Evolutionary conservation across 371 early-diverging fungal species (phyloP).

Genomic region (Mucor saturninus): DNA sequence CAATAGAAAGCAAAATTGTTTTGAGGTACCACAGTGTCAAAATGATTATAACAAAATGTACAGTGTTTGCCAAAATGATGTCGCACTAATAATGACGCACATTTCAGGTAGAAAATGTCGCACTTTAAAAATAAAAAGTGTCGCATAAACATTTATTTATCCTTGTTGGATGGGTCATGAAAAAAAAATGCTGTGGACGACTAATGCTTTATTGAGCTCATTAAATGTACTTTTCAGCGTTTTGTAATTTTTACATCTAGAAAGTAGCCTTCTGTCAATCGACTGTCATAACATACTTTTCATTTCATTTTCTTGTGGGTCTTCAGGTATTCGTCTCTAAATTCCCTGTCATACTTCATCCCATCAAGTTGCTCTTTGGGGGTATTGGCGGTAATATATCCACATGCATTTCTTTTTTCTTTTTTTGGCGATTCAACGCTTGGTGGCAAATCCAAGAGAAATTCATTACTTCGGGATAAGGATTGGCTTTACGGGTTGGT

Average conservation of each 20-base stretch:
- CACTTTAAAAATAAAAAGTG: too few species aligned
- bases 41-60: neutral
- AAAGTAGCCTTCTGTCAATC: constrained; percentile 13
- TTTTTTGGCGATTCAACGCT: neutral
- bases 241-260: neutral
- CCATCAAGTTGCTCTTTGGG: constrained; percentile 5
- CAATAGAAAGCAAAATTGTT: neutral
- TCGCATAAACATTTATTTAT: too few species aligned
- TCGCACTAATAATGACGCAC: too few species aligned
- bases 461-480: too few species aligned
- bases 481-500: too few species aligned
- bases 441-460: constrained; percentile 9
- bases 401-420: constrained; percentile 2
- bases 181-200: too few species aligned
- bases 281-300: constrained; percentile 10
- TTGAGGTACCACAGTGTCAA: constrained; percentile 3
- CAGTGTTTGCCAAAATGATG: too few species aligned
- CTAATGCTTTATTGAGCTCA: neutral
- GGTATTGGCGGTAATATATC: constrained; percentile 16
- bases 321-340: constrained; percentile 12
- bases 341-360: constrained; percentile 16
- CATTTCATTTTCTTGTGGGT: constrained; percentile 15
- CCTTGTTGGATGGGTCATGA: too few species aligned
- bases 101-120: too few species aligned
- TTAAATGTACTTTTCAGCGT: neutral